phyloP scores from a whole-genome alignment of 768 basidiomycete genomes.

The Lepiota brunneoincarnata region DNA sequence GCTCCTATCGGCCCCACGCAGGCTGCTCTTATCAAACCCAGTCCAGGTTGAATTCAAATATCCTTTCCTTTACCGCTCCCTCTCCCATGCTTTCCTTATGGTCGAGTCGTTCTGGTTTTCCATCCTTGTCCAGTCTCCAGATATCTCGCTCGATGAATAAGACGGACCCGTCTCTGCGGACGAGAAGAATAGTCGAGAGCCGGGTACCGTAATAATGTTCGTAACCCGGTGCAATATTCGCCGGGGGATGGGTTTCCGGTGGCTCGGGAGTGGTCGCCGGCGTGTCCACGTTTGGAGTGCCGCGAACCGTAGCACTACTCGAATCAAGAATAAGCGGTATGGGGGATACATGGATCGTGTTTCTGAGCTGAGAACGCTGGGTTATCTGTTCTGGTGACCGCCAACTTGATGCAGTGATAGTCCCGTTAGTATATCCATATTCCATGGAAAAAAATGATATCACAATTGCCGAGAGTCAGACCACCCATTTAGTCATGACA shows the following conservation, averaged over 20 bases:
- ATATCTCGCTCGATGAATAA: slow-evolving; percentile 72
- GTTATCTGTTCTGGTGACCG: slow-evolving; percentile 40
- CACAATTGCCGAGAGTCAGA: slow-evolving; percentile 4
- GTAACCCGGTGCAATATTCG: slow-evolving; percentile 15
- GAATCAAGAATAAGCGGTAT: slow-evolving; percentile 32
- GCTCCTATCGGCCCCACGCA: too few species aligned
- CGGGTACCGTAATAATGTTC: slow-evolving; percentile 60
- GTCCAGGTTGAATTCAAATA: slow-evolving; percentile 47
- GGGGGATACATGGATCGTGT: slow-evolving; percentile 66
- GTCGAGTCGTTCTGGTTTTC: slow-evolving; percentile 23
- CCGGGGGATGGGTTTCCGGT: slow-evolving; percentile 14
- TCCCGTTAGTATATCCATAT: neutral
- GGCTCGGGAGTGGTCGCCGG: neutral
- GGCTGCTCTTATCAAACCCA: neutral
- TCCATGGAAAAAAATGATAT: neutral
- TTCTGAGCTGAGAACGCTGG: slow-evolving; percentile 52
- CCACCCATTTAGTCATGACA: slow-evolving; percentile 4
- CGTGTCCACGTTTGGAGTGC: neutral
- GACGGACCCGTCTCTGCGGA: slow-evolving; percentile 57
- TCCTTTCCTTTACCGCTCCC: slow-evolving; percentile 35
- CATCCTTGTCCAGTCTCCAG: slow-evolving; percentile 47
- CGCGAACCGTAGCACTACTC: neutral
- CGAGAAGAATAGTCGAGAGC: slow-evolving; percentile 67
- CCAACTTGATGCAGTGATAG: slow-evolving; percentile 34
- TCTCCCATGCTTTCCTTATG: slow-evolving; percentile 2